These are phyloP conservation scores for Phyllosticta citriasiana DNA, from an alignment of 2,329 filamentous ascomycete species.

Conservation along the genomic window DNA sequence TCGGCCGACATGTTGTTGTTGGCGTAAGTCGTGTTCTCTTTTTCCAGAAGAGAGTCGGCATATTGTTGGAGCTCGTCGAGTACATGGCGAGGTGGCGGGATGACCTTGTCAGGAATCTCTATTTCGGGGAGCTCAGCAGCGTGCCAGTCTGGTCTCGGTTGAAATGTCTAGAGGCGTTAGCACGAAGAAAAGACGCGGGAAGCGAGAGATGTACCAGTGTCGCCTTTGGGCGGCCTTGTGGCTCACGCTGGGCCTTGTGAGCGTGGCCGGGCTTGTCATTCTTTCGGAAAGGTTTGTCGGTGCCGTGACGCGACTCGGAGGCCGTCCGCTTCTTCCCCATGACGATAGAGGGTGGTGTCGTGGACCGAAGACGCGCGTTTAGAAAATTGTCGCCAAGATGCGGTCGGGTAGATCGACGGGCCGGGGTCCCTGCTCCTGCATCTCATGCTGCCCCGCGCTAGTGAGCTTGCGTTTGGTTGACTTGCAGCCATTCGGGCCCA, in stretches of 20 bases:
- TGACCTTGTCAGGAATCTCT: constrained; percentile 34
- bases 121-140: constrained; percentile 46
- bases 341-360: not conserved
- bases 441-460: constrained; percentile 2
- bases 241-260: constrained; percentile 18
- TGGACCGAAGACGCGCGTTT: not conserved
- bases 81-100: constrained; percentile 40
- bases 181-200: not conserved
- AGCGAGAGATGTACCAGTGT: constrained; percentile 20
- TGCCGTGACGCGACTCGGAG: constrained; percentile 14
- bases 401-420: constrained; percentile 1
- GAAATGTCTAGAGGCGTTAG: constrained; percentile 38
- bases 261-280: constrained; percentile 14
- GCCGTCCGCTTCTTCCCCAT: constrained; percentile 30
- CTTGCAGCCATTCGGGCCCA: not conserved
- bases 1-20: constrained; percentile 63
- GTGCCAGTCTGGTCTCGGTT: constrained; percentile 60
- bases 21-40: constrained; percentile 67
- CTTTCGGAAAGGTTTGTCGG: constrained; percentile 13
- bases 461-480: not conserved
- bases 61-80: constrained; percentile 56
- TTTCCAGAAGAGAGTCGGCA: constrained; percentile 63
- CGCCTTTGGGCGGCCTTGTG: constrained; percentile 21
- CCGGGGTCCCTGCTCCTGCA: not conserved
- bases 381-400: constrained; percentile 9